phyloP scores from a whole-genome alignment of 345 rosid species.

The Euphorbia lathyris region DNA sequence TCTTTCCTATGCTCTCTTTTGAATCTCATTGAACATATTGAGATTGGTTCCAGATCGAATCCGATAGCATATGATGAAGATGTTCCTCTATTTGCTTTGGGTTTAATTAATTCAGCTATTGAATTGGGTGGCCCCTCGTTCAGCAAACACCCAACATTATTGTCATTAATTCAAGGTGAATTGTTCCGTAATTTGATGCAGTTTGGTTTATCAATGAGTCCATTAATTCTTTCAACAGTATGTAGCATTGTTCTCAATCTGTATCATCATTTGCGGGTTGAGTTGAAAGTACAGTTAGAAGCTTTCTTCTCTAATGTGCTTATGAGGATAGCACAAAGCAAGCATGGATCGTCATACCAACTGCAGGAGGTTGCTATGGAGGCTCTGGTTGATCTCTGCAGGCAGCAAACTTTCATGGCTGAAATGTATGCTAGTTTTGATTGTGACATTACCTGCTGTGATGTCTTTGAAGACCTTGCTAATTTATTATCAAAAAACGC shows the following conservation, averaged over 20 bases:
- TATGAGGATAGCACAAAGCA: conserved; percentile 62
- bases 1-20: conserved; percentile 65
- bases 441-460: conserved; percentile 65
- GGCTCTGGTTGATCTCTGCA: conserved; percentile 69
- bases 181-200: conserved; percentile 69
- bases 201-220: conserved; percentile 74
- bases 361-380: conserved; percentile 86
- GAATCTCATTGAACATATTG: conserved; percentile 51
- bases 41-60: conserved; percentile 50
- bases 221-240: conserved; percentile 72
- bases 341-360: conserved; percentile 67
- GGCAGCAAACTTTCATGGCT: conserved; percentile 59
- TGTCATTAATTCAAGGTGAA: conserved; percentile 63
- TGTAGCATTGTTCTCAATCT: conserved; percentile 72
- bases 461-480: conserved; percentile 65
- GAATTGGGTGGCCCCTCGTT: conserved; percentile 34
- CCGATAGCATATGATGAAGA: conserved; percentile 76
- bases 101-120: conserved; percentile 66
- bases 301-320: conserved; percentile 72
- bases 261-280: conserved; percentile 57
- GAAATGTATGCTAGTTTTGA: conserved; percentile 76
- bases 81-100: conserved; percentile 70
- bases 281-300: conserved; percentile 68
- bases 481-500: conserved; percentile 65
- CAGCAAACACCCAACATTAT: conserved; percentile 40